Evolutionary conservation across 2,329 filamentous ascomycete genomes (phyloP).

Genomic region (Rhynchosporium secalis): DNA sequence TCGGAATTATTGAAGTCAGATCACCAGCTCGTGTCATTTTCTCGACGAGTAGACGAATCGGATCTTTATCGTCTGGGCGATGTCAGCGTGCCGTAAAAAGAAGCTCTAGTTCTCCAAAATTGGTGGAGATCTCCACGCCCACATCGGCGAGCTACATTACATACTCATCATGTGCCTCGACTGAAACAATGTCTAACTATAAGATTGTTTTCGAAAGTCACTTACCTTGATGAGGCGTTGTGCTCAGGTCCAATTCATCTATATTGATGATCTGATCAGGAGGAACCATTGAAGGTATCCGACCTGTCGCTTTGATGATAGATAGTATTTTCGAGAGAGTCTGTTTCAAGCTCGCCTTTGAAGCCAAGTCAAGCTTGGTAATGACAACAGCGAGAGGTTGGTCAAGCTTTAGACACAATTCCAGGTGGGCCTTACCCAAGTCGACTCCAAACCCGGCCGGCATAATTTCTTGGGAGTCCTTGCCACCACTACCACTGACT

Average conservation of each 20-base stretch:
- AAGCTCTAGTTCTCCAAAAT: neutral
- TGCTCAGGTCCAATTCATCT: conserved; percentile 51
- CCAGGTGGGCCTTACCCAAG: conserved; percentile 75
- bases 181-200: neutral
- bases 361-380: conserved; percentile 88
- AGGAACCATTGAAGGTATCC: conserved; percentile 72
- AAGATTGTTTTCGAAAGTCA: neutral
- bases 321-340: conserved; percentile 75
- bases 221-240: conserved; percentile 48
- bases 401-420: conserved; percentile 78
- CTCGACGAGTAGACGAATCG: conserved; percentile 57
- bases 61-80: conserved; percentile 49
- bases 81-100: neutral
- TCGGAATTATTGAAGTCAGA: conserved; percentile 64
- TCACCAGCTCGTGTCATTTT: conserved; percentile 46
- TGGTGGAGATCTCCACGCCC: neutral
- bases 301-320: conserved; percentile 71
- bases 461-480: conserved; percentile 52
- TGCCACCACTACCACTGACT: conserved; percentile 40
- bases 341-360: conserved; percentile 66
- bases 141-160: neutral
- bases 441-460: conserved; percentile 61
- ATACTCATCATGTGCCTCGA: neutral
- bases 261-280: conserved; percentile 52
- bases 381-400: conserved; percentile 79